Evolutionary conservation across 1,284 basidiomycete genomes (phyloP).

Genomic region (Ganoderma multipileum): DNA sequence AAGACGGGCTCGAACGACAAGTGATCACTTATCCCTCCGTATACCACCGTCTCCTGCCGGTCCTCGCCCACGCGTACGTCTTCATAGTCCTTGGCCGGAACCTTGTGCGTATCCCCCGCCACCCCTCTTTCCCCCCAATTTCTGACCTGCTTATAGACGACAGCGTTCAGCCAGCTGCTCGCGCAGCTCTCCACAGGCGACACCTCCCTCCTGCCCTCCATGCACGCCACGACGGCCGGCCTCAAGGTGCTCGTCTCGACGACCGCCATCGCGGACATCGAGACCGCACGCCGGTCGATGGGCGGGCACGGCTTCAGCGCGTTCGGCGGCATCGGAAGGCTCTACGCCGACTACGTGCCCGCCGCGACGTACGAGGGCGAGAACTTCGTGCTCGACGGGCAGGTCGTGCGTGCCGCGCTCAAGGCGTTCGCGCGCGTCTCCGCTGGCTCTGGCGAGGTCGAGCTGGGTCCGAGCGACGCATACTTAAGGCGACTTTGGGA

Average conservation of each 20-base stretch:
- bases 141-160: background rate
- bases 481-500: constrained; percentile 58
- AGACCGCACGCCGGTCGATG: constrained; percentile 73
- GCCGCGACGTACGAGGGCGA: constrained; percentile 78
- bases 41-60: constrained; percentile 73
- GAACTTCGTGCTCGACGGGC: constrained; percentile 77
- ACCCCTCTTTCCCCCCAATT: no score
- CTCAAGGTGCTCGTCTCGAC: constrained; percentile 71
- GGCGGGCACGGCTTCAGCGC: constrained; percentile 83
- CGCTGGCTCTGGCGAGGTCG: constrained; percentile 15
- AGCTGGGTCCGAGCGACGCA: constrained; percentile 54
- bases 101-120: constrained; percentile 52
- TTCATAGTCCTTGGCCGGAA: constrained; percentile 71
- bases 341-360: constrained; percentile 73
- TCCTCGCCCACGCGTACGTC: constrained; percentile 75
- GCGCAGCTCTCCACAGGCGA: constrained; percentile 61
- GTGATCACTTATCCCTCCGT: constrained; percentile 76
- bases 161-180: constrained; percentile 56
- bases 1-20: constrained; percentile 65
- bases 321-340: constrained; percentile 68
- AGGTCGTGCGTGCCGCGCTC: constrained; percentile 74
- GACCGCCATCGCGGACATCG: constrained; percentile 63
- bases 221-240: constrained; percentile 76
- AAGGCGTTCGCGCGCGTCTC: constrained; percentile 55
- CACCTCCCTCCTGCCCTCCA: constrained; percentile 66